Evolutionary conservation across 148 eudicot species (phyloP).

Genomic region (Rhododendron ovatum): DNA sequence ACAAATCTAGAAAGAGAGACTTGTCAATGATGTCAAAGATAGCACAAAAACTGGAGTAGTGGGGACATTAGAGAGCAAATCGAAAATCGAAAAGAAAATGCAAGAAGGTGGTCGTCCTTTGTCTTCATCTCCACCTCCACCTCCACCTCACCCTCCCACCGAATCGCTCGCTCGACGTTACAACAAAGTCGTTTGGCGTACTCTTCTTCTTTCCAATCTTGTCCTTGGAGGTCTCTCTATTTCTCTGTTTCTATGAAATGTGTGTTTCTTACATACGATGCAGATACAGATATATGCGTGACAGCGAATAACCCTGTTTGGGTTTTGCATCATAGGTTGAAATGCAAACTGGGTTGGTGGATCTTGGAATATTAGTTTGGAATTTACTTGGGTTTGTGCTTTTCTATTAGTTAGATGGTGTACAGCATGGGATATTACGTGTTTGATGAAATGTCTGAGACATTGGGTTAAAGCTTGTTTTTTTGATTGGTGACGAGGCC

Average conservation of each 20-base stretch:
- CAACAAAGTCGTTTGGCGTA: constrained; percentile 11
- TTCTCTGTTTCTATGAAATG: not conserved
- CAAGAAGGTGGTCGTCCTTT: not conserved
- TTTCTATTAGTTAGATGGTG: not conserved
- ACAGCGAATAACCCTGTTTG: not conserved
- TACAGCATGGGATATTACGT: not conserved
- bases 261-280: not conserved
- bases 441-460: constrained; percentile 3
- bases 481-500: not conserved
- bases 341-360: not conserved
- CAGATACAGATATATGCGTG: not conserved
- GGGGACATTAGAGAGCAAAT: not conserved
- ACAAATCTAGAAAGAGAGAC: not conserved
- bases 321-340: not conserved
- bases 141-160: not conserved
- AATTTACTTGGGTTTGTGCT: not conserved
- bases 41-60: not conserved
- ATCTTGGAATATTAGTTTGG: not conserved
- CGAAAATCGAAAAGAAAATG: not conserved
- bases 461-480: not conserved
- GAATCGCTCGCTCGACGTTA: constrained; percentile 5
- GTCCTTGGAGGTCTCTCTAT: constrained; percentile 13
- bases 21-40: not conserved
- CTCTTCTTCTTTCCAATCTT: constrained; percentile 8
- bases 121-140: not conserved